Base-by-base conservation (phyloP, 202 grass and related monocot genomes). In the Brachypodium distachyon region DNA sequence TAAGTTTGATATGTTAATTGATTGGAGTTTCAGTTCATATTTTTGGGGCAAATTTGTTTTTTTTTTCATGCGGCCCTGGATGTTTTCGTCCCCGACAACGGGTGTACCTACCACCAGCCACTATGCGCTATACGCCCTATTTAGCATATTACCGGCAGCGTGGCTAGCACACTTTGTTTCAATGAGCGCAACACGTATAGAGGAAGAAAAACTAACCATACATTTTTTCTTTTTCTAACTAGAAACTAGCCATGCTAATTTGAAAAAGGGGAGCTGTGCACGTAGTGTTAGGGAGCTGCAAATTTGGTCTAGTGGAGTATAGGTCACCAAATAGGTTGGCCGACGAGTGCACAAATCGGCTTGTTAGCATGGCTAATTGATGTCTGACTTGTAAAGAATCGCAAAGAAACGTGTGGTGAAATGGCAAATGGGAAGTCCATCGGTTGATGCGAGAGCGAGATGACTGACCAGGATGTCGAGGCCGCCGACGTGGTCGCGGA, bases 381-480 rank as follows among this genome's bases (percentile, higher is more conserved):
- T 67, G n/a, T n/a, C n/a, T n/a, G n/a, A n/a, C n/a, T n/a, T n/a
- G n/a, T n/a, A n/a, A n/a, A n/a, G n/a, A n/a, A n/a, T n/a, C n/a
- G n/a, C n/a, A n/a, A n/a, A n/a, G n/a, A n/a, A n/a, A n/a, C n/a
- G n/a, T n/a, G n/a, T n/a, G n/a, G n/a, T n/a, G n/a, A n/a, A n/a
- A n/a, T n/a, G n/a, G n/a, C n/a, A n/a, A n/a, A n/a, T n/a, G n/a
- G n/a, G n/a, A n/a, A n/a, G n/a, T n/a, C n/a, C n/a, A n/a, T n/a
- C n/a, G n/a, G n/a, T n/a, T 51, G 48, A 11, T 5, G 40, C 10
- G 29, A 6, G 25, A 3, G 19, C 13, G 13, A 6, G 66, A 7
- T 25, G 47, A 77, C 87, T 92, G 29, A 95, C 96, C 61, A 98
- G 91, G 63, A 98, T 87, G 68, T 98, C 96, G 67, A 95, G 51